Percentiles rank a stretch among this genome's conserved stretches.
phyloP scores from a whole-genome alignment of 768 basidiomycete species.

The Collybia sordida region DNA sequence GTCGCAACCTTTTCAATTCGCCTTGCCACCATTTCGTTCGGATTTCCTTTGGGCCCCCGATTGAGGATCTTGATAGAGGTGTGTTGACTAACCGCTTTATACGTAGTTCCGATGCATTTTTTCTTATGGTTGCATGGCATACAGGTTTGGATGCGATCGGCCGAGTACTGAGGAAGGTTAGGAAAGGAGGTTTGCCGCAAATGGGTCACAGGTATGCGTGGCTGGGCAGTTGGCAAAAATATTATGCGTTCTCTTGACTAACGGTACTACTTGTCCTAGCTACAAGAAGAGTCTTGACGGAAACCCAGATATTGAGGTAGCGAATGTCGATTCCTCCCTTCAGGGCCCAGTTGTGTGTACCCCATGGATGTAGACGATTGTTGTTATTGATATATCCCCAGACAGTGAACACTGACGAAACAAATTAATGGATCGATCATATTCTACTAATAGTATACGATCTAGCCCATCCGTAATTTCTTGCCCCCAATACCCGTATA shows the following conservation, averaged over 20 bases:
- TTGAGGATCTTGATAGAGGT: constrained; percentile 80
- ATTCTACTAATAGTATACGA: not conserved
- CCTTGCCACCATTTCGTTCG: constrained; percentile 91
- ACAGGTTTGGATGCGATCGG: constrained; percentile 84
- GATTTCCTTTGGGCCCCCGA: constrained; percentile 81
- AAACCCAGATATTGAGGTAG: constrained; percentile 11
- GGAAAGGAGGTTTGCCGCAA: constrained; percentile 52
- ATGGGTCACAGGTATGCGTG: constrained; percentile 65
- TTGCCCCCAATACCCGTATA: too few species aligned
- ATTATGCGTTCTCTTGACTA: not conserved
- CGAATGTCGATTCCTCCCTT: constrained; percentile 16
- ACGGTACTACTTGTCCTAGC: constrained; percentile 13
- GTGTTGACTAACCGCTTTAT: constrained; percentile 8
- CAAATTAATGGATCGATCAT: too few species aligned
- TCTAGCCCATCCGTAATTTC: too few species aligned
- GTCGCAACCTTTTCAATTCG: constrained; percentile 86
- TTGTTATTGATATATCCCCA: not conserved
- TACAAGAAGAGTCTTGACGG: constrained; percentile 28
- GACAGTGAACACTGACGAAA: too few species aligned
- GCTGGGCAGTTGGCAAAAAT: not conserved
- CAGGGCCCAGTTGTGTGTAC: constrained; percentile 9
- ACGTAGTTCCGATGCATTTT: not conserved
- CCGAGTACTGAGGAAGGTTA: constrained; percentile 71
- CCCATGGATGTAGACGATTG: not conserved
- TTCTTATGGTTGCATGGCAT: constrained; percentile 4